Base-by-base conservation (phyloP, 192 early-diverging fungal genomes). In the Linnemannia exigua region DNA sequence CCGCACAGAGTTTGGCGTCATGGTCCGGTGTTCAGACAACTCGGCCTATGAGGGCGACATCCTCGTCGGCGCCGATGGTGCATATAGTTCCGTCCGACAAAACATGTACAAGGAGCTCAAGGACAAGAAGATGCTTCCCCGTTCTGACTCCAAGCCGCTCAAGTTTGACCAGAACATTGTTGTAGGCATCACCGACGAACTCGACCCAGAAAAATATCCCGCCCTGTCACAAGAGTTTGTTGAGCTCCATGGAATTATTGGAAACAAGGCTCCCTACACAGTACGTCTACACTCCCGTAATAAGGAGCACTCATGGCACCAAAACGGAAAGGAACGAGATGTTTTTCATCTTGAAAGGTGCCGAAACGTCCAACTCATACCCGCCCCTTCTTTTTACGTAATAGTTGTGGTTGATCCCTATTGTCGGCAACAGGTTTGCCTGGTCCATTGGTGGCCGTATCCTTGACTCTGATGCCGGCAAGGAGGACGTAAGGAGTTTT, bases 11-110 rank as follows among this genome's bases (percentile, higher is more conserved):
- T 51, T 52, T 9, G 80, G 80, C 9, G 88, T 88, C 1, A 20
- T 75, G 47, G 73, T 80, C 6, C 69, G 80, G 2, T 84, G 80
- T 12, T 73, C 74, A 36, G 88, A 88, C 46, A 74, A 70, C 36
- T 70, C 79, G 3, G 54, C 54, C 19, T 88, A 77, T 31, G 47
- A 75, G 15, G 88, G 88, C 11, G 88, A 88, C 61, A 82, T 88
- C 50, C 71, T 85, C 17, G 79, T 88, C 38, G 88, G 83, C 17
- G 82, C 79, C 61, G 83, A 88, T 69, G 88, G 88, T n/a, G 88
- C 82, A 9, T 86, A 85, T 47, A 82, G 79, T 52, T 77, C 74
- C 9, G 37, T 88, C 25, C 75, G 88, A 12, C 88, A 88, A 44
- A 77, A 68, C 31, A 79, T 86, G 77, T 79, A 86, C 74, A 79